Percentiles rank a stretch among this genome's conserved stretches.
Evolutionary conservation across 345 rosid species (phyloP).

Genomic region (Gossypium mustelinum): DNA sequence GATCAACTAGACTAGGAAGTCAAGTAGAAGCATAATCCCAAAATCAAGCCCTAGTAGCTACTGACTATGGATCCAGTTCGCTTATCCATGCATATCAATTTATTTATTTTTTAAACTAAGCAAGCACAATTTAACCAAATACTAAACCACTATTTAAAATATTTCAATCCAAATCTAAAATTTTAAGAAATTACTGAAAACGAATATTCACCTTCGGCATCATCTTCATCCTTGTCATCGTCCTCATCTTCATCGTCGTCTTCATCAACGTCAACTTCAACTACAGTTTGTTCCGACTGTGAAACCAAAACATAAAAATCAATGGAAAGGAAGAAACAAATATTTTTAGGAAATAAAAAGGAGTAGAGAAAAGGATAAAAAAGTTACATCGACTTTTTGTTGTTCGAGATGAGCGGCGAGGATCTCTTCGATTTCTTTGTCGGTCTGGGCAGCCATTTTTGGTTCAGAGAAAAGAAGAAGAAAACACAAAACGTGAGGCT

Average conservation of each 20-base stretch:
- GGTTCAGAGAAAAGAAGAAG: conserved; percentile 7
- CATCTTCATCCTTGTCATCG: conserved; percentile 56
- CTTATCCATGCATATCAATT: too few species aligned
- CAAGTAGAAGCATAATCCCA: not conserved
- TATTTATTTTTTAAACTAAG: not conserved
- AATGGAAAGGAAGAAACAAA: not conserved
- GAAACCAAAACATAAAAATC: not conserved
- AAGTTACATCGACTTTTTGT: conserved; percentile 55
- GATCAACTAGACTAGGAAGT: not conserved
- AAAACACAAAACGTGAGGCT: not conserved
- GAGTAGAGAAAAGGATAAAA: not conserved
- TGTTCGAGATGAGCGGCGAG: conserved; percentile 58
- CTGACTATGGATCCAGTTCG: not conserved
- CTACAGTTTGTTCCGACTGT: conserved; percentile 33
- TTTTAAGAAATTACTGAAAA: not conserved
- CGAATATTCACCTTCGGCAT: conserved; percentile 38
- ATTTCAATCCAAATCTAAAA: not conserved
- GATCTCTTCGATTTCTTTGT: conserved; percentile 64
- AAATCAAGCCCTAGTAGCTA: not conserved
- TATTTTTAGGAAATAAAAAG: not conserved
- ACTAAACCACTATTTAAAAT: not conserved
- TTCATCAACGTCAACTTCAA: conserved; percentile 57
- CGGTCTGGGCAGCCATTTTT: conserved; percentile 58
- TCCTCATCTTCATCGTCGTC: conserved; percentile 63
- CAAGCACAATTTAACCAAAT: not conserved